These are phyloP conservation scores for Mimosa bimucronata DNA, from an alignment of 306 rosid genomes.

Conservation along the genomic window DNA sequence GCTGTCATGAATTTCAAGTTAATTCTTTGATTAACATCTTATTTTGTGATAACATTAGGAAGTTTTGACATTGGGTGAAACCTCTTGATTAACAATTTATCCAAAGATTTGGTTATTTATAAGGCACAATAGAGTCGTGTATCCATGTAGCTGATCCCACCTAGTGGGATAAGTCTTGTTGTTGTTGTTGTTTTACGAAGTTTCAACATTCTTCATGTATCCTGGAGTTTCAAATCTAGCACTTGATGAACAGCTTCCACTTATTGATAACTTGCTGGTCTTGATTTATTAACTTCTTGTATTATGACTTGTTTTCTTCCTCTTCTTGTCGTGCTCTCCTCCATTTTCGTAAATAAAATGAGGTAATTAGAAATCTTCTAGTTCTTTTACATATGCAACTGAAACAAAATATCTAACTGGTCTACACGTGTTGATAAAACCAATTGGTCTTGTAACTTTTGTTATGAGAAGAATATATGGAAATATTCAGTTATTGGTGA, in stretches of 20 bases:
- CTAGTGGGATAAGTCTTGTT: no score
- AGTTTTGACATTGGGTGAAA: no score
- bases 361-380: not conserved
- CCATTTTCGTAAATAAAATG: not conserved
- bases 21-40: not conserved
- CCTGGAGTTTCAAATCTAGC: not conserved
- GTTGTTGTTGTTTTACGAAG: no score
- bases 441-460: not conserved
- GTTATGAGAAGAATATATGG: not conserved
- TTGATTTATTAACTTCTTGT: not conserved
- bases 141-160: no score
- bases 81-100: no score
- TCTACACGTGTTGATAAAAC: not conserved
- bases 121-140: no score
- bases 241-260: not conserved
- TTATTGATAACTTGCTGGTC: not conserved
- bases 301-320: no score
- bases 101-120: no score
- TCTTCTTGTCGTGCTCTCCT: no score
- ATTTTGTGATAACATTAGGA: not conserved
- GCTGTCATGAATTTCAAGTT: conserved; percentile 28
- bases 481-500: not conserved
- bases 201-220: not conserved
- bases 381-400: not conserved
- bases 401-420: not conserved